phyloP scores from a whole-genome alignment of 441 rosid genomes.

The Populus hybrid region DNA sequence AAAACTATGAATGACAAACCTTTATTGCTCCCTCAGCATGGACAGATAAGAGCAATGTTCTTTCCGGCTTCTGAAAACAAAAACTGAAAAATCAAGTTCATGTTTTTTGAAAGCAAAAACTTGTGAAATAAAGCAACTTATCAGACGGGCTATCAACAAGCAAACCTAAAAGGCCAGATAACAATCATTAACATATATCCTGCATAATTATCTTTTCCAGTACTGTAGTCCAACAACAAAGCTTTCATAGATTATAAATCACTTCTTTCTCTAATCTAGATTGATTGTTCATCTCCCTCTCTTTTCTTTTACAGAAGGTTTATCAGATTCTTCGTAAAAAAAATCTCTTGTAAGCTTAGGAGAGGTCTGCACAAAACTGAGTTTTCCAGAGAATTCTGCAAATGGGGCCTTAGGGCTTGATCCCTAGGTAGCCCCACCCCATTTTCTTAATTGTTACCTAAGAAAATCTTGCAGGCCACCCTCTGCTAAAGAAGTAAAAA shows the following conservation, averaged over 20 bases:
- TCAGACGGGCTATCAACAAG: neutral
- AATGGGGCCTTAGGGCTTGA: neutral
- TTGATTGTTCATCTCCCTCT: neutral
- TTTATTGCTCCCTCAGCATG: constrained; percentile 91
- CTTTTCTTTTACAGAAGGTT: neutral
- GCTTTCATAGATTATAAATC: neutral
- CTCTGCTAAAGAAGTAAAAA: too few species aligned
- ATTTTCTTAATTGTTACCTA: too few species aligned
- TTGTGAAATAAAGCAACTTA: neutral
- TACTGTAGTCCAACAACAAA: neutral
- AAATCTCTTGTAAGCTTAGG: neutral
- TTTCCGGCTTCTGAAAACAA: constrained; percentile 78
- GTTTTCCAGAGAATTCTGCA: neutral
- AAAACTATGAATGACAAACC: constrained; percentile 44
- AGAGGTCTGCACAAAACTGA: neutral
- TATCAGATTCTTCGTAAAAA: neutral
- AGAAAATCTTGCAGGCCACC: too few species aligned
- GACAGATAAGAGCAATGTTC: constrained; percentile 67
- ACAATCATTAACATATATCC: neutral
- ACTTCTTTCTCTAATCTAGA: neutral
- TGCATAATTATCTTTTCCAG: neutral
- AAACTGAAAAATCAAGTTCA: constrained; percentile 7
- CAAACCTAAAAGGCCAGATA: constrained; percentile 5
- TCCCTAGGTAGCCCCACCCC: neutral
- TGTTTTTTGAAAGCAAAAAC: neutral